These are phyloP conservation scores for Podospora conica DNA, from an alignment of 495 filamentous ascomycete species.

Conservation along the genomic window DNA sequence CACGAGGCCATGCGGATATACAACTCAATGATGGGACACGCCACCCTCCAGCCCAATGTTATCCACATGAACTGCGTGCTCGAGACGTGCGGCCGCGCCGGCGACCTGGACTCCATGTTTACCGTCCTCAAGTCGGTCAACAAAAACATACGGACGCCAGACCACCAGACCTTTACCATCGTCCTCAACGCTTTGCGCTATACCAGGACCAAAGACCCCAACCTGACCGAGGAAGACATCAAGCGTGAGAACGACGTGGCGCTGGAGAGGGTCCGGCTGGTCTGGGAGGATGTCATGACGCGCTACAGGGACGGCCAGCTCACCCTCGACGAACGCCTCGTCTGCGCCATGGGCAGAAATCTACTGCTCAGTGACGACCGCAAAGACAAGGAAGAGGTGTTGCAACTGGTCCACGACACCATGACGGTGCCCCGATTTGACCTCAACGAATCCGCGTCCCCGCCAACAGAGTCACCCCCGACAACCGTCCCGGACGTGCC, in stretches of 20 bases:
- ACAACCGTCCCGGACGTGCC: conserved; percentile 25
- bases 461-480: background rate
- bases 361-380: conserved; percentile 56
- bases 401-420: conserved; percentile 69
- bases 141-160: conserved; percentile 52
- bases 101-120: conserved; percentile 71
- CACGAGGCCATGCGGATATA: conserved; percentile 63
- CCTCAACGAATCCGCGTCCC: conserved; percentile 8
- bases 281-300: conserved; percentile 75
- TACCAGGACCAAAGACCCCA: conserved; percentile 19
- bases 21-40: conserved; percentile 57
- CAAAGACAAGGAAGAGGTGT: conserved; percentile 56
- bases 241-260: conserved; percentile 31
- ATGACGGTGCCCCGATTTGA: conserved; percentile 57
- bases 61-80: conserved; percentile 84
- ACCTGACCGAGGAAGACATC: conserved; percentile 18
- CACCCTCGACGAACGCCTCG: conserved; percentile 63
- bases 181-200: conserved; percentile 65
- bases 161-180: conserved; percentile 68
- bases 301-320: conserved; percentile 67
- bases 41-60: conserved; percentile 56
- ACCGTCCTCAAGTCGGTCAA: conserved; percentile 61
- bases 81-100: conserved; percentile 63
- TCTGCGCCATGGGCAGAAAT: conserved; percentile 64
- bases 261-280: conserved; percentile 51